Evolutionary conservation across 208 protist species (phyloP).

Genomic region (Trypanosoma cruzi): DNA sequence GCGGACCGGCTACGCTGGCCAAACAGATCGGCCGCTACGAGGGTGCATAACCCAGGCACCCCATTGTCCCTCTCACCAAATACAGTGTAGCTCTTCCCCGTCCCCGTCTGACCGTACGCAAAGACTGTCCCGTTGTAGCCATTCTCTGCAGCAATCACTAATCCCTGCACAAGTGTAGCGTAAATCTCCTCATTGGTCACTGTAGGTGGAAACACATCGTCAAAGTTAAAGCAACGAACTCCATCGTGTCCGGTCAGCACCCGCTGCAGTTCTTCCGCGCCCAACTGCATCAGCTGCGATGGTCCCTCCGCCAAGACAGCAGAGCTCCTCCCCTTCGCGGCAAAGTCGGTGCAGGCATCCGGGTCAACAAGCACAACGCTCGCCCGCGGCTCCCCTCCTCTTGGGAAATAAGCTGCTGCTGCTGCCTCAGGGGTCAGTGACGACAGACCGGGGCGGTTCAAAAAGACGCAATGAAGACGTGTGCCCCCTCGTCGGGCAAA

Average conservation of each 20-base stretch:
- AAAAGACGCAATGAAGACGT: neutral
- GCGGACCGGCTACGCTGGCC: conserved; percentile 25
- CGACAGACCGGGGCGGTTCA: neutral
- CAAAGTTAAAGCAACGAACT: conserved; percentile 41
- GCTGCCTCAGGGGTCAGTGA: neutral
- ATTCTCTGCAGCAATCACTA: conserved; percentile 38
- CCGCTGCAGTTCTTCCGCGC: neutral
- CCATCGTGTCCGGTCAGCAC: neutral
- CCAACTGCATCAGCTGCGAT: conserved; percentile 3
- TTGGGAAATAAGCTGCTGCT: too few species aligned
- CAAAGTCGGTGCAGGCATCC: neutral
- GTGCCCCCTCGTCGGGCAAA: neutral
- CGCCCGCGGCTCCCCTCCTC: too few species aligned
- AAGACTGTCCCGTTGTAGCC: conserved; percentile 55
- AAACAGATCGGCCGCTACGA: neutral
- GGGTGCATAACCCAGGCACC: conserved; percentile 22
- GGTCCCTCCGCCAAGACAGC: neutral
- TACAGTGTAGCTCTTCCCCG: conserved; percentile 62
- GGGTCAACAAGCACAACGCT: neutral
- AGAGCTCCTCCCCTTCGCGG: neutral
- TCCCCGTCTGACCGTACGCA: conserved; percentile 63
- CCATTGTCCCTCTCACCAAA: conserved; percentile 41
- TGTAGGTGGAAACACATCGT: conserved; percentile 38
- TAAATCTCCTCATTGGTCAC: conserved; percentile 46
- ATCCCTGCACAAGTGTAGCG: conserved; percentile 23